Evolutionary conservation across 805 yeast genomes (phyloP), one percentile per base, ranked within the genome.

Genomic region (Metschnikowia matae): DNA sequence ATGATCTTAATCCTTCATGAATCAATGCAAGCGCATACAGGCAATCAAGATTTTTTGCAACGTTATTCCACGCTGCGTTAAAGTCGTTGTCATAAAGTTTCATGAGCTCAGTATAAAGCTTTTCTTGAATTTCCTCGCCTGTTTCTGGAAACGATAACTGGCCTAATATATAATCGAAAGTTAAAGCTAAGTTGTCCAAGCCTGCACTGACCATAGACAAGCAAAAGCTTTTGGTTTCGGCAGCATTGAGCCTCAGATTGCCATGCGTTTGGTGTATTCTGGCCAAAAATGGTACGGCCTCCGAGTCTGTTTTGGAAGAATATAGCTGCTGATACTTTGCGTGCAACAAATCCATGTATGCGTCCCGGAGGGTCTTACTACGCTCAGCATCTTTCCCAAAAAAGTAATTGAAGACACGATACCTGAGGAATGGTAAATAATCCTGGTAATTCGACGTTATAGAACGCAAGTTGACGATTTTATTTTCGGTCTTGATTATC

Each of bases 131-230:
- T 0, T 48, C 52, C 0, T 62, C 55, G 0, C 79, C 79, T 29
- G 59, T 51, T 29, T 50, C 54, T 1, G 74, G 73, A 15, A 73
- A 71, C 6, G 84, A 74, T 39, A 86, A 66, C 37, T 82, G 85
- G 0, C 86, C 86, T 55, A 84, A 60, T 7, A 84, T 71, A 53
- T 84, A 82, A 53, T 79, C 78, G 45, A 85, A 69, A 43, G 81
- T 84, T 32, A 85, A 70, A 0, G 89, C 84, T 0, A 84, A 79
- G 54, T 87, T 86, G 61, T 86, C 92, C 21, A 86, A 67, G 0
- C 94, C 94, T 7, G 91, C 94, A 56, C 89, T 83, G 0, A 86
- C 84, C 85, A 85, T 81, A 0, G 91, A 83, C 38, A 86, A 68
- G 60, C 91, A 85, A 5, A 84, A 74, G 41, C 87, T 80, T 41